Percentiles rank a stretch among this genome's conserved stretches.
These are phyloP conservation scores for Yamadazyma siamensis DNA, from an alignment of 1,139 yeast genomes.

Conservation along the genomic window DNA sequence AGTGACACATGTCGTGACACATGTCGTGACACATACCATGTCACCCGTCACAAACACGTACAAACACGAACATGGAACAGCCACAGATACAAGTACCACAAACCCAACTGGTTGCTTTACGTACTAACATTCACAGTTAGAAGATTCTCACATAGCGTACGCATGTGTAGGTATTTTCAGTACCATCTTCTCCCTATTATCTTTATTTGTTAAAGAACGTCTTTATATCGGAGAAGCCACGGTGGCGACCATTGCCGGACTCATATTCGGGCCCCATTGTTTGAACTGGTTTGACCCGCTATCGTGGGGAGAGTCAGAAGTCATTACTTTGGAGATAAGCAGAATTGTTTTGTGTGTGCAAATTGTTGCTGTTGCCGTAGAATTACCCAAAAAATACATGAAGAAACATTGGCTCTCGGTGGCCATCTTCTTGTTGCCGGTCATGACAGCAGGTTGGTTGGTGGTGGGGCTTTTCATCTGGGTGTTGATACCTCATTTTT, in stretches of 20 bases:
- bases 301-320: slow-evolving; percentile 88
- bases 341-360: slow-evolving; percentile 87
- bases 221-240: slow-evolving; percentile 95
- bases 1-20: too few species aligned
- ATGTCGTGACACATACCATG: too few species aligned
- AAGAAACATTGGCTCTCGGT: slow-evolving; percentile 87
- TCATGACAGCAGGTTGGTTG: slow-evolving; percentile 94
- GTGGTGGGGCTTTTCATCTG: slow-evolving; percentile 83
- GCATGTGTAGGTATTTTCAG: slow-evolving; percentile 92
- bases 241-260: slow-evolving; percentile 86
- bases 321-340: slow-evolving; percentile 82
- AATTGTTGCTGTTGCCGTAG: slow-evolving; percentile 97
- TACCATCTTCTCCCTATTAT: slow-evolving; percentile 81
- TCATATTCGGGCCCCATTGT: slow-evolving; percentile 93
- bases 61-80: too few species aligned
- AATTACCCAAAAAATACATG: slow-evolving; percentile 91
- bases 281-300: slow-evolving; percentile 84
- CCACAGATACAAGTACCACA: neutral
- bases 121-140: slow-evolving; percentile 25
- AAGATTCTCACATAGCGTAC: slow-evolving; percentile 77
- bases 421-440: slow-evolving; percentile 74
- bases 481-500: slow-evolving; percentile 78
- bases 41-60: too few species aligned
- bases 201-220: slow-evolving; percentile 85
- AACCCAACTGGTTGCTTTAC: neutral